phyloP scores from a whole-genome alignment of 2,329 filamentous ascomycete genomes.

The Cucurbitaria berberidis region DNA sequence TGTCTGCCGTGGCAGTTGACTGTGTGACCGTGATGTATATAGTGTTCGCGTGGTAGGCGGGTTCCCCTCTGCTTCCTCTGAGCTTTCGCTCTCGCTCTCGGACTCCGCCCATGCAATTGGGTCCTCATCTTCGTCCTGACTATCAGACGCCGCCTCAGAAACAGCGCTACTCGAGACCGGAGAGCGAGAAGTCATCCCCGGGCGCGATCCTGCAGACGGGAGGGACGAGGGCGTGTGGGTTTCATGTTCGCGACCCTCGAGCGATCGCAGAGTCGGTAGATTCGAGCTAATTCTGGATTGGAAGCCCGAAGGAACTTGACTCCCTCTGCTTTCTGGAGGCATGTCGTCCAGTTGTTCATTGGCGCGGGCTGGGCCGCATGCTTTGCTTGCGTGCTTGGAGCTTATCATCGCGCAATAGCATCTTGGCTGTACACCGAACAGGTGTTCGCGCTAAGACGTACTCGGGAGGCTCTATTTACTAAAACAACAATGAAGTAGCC shows the following conservation, averaged over 20 bases:
- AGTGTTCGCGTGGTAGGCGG: conserved; percentile 43
- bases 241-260: conserved; percentile 23
- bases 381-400: conserved; percentile 26
- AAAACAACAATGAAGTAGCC: not conserved
- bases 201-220: conserved; percentile 12
- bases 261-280: conserved; percentile 50
- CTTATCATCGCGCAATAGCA: conserved; percentile 7
- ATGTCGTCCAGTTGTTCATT: conserved; percentile 37
- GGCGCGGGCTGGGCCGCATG: conserved; percentile 14
- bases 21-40: conserved; percentile 54
- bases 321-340: conserved; percentile 54
- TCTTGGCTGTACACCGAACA: conserved; percentile 13
- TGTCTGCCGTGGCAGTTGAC: conserved; percentile 49
- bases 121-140: conserved; percentile 22
- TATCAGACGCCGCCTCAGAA: conserved; percentile 46
- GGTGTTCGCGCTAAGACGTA: conserved; percentile 21
- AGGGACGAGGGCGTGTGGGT: conserved; percentile 2
- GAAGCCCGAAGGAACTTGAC: conserved; percentile 46
- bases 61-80: conserved; percentile 9
- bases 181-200: conserved; percentile 24
- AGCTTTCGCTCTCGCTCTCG: conserved; percentile 24
- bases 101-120: conserved; percentile 24
- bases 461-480: not conserved
- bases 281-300: conserved; percentile 58
- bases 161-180: conserved; percentile 30